phyloP scores from a whole-genome alignment of 805 yeast species.

The Cyberlindnera petersonii region DNA sequence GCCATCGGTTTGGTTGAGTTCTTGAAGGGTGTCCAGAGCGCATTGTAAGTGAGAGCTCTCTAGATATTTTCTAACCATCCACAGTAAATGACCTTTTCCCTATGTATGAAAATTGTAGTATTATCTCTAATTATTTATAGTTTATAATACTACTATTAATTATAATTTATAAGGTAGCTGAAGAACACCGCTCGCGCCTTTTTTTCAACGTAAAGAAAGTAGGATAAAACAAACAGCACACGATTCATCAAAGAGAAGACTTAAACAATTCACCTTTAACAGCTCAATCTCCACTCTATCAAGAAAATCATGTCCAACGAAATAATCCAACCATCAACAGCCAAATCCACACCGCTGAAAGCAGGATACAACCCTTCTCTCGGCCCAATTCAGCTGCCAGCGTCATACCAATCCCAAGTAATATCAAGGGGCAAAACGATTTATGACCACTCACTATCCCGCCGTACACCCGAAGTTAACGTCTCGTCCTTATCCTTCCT shows the following conservation, averaged over 20 bases:
- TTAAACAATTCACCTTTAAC: too few species aligned
- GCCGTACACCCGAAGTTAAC: slow-evolving; percentile 65
- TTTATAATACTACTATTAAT: too few species aligned
- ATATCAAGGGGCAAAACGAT: slow-evolving; percentile 31
- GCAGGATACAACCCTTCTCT: slow-evolving; percentile 28
- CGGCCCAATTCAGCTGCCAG: slow-evolving; percentile 29
- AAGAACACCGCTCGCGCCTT: too few species aligned
- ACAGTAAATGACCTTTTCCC: too few species aligned
- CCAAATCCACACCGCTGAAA: slow-evolving; percentile 16
- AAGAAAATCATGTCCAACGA: slow-evolving; percentile 22
- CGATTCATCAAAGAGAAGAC: too few species aligned
- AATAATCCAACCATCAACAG: slow-evolving; percentile 24
- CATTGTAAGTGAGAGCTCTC: slow-evolving; percentile 7
- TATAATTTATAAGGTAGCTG: too few species aligned
- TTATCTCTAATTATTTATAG: too few species aligned
- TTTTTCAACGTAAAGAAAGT: too few species aligned
- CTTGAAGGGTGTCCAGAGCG: slow-evolving; percentile 35
- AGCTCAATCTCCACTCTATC: too few species aligned
- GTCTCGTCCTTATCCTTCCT: slow-evolving; percentile 63
- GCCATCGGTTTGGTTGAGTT: slow-evolving; percentile 77
- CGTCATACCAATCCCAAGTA: slow-evolving; percentile 20
- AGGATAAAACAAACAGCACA: too few species aligned
- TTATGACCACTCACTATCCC: slow-evolving; percentile 65
- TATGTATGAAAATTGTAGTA: too few species aligned
- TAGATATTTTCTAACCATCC: too few species aligned